Evolutionary conservation across 179 eudicot genomes (phyloP), one percentile per base, ranked within the genome.

Genomic region (Sideroxylon spinosum): DNA sequence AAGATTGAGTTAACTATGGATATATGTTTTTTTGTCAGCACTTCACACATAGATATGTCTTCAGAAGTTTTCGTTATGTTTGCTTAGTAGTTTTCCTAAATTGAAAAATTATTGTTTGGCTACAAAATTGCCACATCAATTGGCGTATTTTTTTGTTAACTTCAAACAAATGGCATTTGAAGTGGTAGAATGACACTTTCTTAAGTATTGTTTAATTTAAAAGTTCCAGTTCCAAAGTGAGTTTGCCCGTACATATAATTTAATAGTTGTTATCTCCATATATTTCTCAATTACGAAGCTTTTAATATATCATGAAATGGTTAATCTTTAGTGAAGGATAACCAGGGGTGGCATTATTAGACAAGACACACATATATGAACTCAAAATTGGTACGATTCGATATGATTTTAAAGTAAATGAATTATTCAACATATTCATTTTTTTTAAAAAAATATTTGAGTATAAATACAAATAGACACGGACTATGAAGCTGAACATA

Each of bases 1-100:
- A 91, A 88, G 97, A 87, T 80, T 59, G 69, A 50, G 62, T 55
- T 46, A 22, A 62, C 28, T 73, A 62, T 32, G 5, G 14, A 19
- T 64, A 37, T 68, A 72, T 17, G 6, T 66, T 9, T 49, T 13
- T 55, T 9, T 67, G 65, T 25, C 78, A 62, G 53, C 74, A 77
- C n/a, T 16, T 32, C 12, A 66, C 59, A 20, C 7, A 37, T 3
- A 23, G 44, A 78, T 56, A 14, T 46, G n/a, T 66, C 7, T 56
- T 65, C 44, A 55, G 25, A 79, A 44, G 44, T 63, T 17, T 22
- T 25, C 5, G 0, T 13, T 8, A 7, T 28, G 12, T 25, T 37
- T 25, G 29, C 48, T 17, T 50, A 8, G 66, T 17, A 20, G 72
- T 32, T 29, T 52, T 46, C 64, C 59, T 37, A n/a, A 20, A 20